phyloP scores from a whole-genome alignment of 352 stramenopile genomes.

The Globisporangium orthogonon region DNA sequence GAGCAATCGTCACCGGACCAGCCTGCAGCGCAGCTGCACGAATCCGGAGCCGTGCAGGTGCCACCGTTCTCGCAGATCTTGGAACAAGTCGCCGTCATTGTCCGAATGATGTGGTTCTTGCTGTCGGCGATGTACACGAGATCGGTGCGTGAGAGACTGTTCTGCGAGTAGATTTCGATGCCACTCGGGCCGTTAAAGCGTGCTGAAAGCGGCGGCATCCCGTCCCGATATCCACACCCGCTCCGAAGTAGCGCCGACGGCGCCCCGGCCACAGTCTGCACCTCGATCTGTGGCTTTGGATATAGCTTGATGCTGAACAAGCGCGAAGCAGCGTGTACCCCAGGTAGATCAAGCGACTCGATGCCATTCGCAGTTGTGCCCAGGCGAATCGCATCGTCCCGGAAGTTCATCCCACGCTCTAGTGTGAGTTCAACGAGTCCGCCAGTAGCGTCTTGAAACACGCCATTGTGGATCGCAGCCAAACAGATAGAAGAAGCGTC shows the following conservation, averaged over 20 bases:
- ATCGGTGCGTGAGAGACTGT: conserved; percentile 42
- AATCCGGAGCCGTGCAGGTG: conserved; percentile 78
- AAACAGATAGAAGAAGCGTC: conserved; percentile 88
- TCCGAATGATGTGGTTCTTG: conserved; percentile 92
- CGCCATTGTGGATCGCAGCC: conserved; percentile 88
- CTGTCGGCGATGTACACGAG: conserved; percentile 90
- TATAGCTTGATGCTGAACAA: conserved; percentile 58
- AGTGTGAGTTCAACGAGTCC: conserved; percentile 76
- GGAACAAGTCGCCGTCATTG: conserved; percentile 85
- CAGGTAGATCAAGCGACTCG: conserved; percentile 40
- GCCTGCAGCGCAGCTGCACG: conserved; percentile 78
- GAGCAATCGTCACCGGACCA: conserved; percentile 92
- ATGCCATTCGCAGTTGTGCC: conserved; percentile 54
- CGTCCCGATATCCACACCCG: conserved; percentile 84
- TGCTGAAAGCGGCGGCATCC: conserved; percentile 75
- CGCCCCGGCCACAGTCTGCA: conserved; percentile 89
- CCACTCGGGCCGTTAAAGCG: conserved; percentile 64
- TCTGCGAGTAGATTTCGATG: conserved; percentile 55
- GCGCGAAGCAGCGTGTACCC: conserved; percentile 25
- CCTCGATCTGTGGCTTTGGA: conserved; percentile 45
- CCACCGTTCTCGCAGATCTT: conserved; percentile 95
- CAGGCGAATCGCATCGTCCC: conserved; percentile 9
- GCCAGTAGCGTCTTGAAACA: conserved; percentile 33
- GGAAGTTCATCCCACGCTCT: conserved; percentile 36
- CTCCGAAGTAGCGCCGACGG: conserved; percentile 76